Conservation (phyloP, 177 flowering plant genomes). For the Tripterygium wilfordii region DNA sequence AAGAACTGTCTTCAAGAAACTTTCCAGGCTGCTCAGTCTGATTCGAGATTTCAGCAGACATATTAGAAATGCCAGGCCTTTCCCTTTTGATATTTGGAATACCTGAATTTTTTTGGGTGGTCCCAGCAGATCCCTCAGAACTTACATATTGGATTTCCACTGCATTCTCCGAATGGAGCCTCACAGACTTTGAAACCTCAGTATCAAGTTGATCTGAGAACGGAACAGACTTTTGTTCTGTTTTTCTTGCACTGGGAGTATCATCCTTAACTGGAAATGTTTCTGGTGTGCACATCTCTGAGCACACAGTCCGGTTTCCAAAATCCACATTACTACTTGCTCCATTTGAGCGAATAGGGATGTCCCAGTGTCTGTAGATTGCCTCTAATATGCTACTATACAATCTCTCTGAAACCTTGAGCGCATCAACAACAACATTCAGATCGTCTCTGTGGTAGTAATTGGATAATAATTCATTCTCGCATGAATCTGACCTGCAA, state of each 20-base stretch:
- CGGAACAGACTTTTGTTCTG: constrained; percentile 8
- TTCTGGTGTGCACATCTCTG: constrained; percentile 15
- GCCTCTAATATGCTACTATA: constrained; percentile 47
- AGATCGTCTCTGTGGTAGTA: constrained; percentile 69
- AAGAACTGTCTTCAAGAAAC: constrained; percentile 8
- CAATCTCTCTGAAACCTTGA: constrained; percentile 41
- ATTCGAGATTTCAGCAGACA: constrained; percentile 13
- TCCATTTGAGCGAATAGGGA: constrained; percentile 24
- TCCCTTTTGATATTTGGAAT: constrained; percentile 11
- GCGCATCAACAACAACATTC: constrained; percentile 43
- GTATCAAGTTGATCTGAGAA: no score
- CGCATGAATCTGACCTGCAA: constrained; percentile 74
- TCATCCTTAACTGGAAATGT: constrained; percentile 14
- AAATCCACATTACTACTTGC: constrained; percentile 16
- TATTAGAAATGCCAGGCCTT: constrained; percentile 8
- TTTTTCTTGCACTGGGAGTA: constrained; percentile 18
- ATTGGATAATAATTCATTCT: constrained; percentile 30
- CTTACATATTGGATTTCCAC: constrained; percentile 23
- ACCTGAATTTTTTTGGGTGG: constrained; percentile 15
- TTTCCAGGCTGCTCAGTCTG: constrained; percentile 13
- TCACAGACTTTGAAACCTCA: constrained; percentile 20
- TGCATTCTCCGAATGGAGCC: no score
- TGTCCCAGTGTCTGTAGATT: constrained; percentile 53
- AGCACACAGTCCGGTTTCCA: constrained; percentile 5
- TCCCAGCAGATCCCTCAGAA: constrained; percentile 47